Evolutionary conservation across 2,329 filamentous ascomycete genomes (phyloP), one percentile per base, ranked within the genome.

Genomic region (Helotiales sp.): DNA sequence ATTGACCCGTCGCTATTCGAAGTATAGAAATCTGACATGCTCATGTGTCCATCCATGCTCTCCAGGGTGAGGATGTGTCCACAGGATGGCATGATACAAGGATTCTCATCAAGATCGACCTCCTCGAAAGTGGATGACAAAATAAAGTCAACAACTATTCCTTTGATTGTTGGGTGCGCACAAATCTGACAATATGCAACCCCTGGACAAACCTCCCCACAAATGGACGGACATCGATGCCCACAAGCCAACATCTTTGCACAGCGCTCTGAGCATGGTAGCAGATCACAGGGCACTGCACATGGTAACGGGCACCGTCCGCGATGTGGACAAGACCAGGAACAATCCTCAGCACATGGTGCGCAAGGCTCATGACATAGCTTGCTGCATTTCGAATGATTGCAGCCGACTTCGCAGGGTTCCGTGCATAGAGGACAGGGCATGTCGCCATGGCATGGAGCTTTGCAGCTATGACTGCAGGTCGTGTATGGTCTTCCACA

Each of bases 201-300:
- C 1, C 75, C 57, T 0, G 88, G 89, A 67, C 90, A 93, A 0
- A 66, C 66, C 73, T 92, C 90, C 1, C 89, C 89, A 70, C 89
- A 92, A 1, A 91, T 68, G 0, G 85, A 87, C 0, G 89, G 89
- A 79, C 87, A 92, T 74, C 81, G 85, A 75, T 92, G 89, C 0
- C 86, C 86, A 72, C 90, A 92, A 0, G 28, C 20, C 3, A 92
- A 76, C 0, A 66, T 17, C 30, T 84, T 80, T 2, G 79, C 73
- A 73, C 90, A 93, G 8, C 89, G 81, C 70, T 82, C 76, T 1
- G 84, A 85, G 74, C 90, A 93, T 1, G 90, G 90, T 0, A 91
- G 74, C 78, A 87, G 84, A 70, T 91, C 82, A 74, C 90, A 93
- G 0, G 90, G 89, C 0, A 86, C 89, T 0, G 88, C 87, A 70